Evolutionary conservation across 495 filamentous ascomycete species (phyloP), one percentile per base, ranked within the genome.

Genomic region (Daldinia loculata): DNA sequence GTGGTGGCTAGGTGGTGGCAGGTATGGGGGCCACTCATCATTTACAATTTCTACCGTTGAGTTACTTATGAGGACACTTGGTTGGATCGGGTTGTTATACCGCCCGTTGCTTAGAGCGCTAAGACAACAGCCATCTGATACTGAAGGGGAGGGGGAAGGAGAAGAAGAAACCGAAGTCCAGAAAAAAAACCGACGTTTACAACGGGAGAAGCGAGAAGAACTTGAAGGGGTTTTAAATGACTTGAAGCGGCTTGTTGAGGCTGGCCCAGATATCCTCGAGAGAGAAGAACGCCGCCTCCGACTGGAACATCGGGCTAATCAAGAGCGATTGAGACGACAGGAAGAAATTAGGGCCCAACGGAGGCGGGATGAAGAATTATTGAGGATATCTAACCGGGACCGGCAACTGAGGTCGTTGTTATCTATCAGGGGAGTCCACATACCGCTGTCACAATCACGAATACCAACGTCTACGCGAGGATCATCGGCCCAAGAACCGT

Each of bases 41-140:
- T 75, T 77, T 22, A 77, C 75, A 12, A 41, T 38, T 58, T 67
- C 61, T 24, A 59, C 66, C 1, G 45, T 74, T 32, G 70, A 72
- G 56, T 50, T 77, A 32, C 67, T 77, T 66, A 41, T 3, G 43
- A 72, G 68, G 51, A 24, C 17, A 24, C 43, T 74, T 41, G 53
- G 59, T 60, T 74, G 70, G 73, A 68, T 75, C 26, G 61, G 43
- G 24, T 9, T 27, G 14, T 38, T 77, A 45, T 68, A 75, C 22
- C 72, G 26, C 43, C 65, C 63, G 27, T 55, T 75, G 22, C 50
- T 74, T 43, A 62, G 22, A 43, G 24, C 32, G 50, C 4, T 71
- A 7, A 48, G 24, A 34, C 52, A 39, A 53, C 41, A 48, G 8
- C 34, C 56, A 34, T 32, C 45, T 9, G 48, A 57, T 38, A 4